Conservation (phyloP, 352 stramenopile genomes). For the Phytophthora citricola region DNA sequence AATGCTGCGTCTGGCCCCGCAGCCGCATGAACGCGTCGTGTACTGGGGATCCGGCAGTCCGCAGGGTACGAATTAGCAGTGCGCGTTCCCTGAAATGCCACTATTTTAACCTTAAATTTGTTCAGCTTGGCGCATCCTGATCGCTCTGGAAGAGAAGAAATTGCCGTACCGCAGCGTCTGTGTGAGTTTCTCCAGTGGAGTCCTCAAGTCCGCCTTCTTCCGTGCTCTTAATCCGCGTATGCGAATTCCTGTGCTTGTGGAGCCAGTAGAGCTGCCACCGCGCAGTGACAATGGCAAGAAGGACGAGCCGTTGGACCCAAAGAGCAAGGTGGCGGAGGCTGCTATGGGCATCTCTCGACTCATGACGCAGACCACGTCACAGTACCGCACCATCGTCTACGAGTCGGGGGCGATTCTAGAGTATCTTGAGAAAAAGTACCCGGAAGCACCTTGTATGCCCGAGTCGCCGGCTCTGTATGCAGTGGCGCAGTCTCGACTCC, state of each 20-base stretch:
- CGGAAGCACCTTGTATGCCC: slow-evolving; percentile 57
- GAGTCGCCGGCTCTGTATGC: slow-evolving; percentile 56
- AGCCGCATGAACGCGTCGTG: slow-evolving; percentile 75
- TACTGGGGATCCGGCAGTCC: slow-evolving; percentile 88
- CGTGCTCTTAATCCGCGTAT: slow-evolving; percentile 79
- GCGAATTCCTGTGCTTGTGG: slow-evolving; percentile 82
- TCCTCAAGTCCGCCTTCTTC: slow-evolving; percentile 86
- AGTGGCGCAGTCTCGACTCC: slow-evolving; percentile 76
- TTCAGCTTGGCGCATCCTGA: slow-evolving; percentile 82
- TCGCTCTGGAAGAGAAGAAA: slow-evolving; percentile 81
- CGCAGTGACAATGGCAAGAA: neutral
- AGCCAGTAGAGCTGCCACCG: slow-evolving; percentile 47
- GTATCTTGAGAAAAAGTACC: slow-evolving; percentile 79
- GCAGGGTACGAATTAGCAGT: slow-evolving; percentile 52
- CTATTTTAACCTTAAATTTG: neutral
- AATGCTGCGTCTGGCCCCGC: slow-evolving; percentile 59
- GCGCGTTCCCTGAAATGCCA: neutral
- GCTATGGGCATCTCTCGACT: slow-evolving; percentile 43
- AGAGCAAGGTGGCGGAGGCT: slow-evolving; percentile 41
- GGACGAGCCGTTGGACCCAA: slow-evolving; percentile 4
- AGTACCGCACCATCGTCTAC: slow-evolving; percentile 71
- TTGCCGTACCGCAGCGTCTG: slow-evolving; percentile 82
- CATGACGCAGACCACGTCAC: slow-evolving; percentile 37
- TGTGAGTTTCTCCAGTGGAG: slow-evolving; percentile 84
- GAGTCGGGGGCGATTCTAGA: slow-evolving; percentile 84